Conservation (phyloP, 306 rosid genomes). For the Castanea crenata region DNA sequence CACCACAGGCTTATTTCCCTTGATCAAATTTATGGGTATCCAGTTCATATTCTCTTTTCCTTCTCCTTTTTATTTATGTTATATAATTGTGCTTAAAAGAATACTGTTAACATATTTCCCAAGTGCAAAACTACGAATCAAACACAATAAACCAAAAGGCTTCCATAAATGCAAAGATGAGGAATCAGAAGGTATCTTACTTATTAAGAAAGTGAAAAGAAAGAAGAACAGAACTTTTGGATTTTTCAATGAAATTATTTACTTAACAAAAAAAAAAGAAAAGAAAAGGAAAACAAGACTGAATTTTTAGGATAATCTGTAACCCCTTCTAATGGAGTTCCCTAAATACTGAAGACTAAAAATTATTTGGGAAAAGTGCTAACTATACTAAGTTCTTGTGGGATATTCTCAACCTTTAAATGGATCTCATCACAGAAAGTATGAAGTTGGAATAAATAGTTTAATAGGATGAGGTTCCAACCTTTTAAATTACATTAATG, state of each 20-base stretch:
- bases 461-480: background rate
- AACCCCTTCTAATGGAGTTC: background rate
- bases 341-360: background rate
- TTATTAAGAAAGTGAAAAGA: no score
- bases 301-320: background rate
- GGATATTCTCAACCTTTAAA: background rate
- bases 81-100: background rate
- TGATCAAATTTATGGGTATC: conserved; percentile 59
- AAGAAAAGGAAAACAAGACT: background rate
- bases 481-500: background rate
- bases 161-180: background rate
- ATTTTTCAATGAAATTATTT: no score
- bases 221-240: no score
- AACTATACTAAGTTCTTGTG: background rate
- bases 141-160: background rate
- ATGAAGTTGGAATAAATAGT: background rate
- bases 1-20: conserved; percentile 74
- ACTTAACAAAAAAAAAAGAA: background rate
- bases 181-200: no score
- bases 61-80: background rate
- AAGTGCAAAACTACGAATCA: background rate
- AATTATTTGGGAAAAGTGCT: background rate
- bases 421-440: background rate
- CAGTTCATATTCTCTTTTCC: conserved; percentile 15
- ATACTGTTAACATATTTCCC: background rate